Evolutionary conservation across 306 rosid genomes (phyloP).

Genomic region (Myrica gale): DNA sequence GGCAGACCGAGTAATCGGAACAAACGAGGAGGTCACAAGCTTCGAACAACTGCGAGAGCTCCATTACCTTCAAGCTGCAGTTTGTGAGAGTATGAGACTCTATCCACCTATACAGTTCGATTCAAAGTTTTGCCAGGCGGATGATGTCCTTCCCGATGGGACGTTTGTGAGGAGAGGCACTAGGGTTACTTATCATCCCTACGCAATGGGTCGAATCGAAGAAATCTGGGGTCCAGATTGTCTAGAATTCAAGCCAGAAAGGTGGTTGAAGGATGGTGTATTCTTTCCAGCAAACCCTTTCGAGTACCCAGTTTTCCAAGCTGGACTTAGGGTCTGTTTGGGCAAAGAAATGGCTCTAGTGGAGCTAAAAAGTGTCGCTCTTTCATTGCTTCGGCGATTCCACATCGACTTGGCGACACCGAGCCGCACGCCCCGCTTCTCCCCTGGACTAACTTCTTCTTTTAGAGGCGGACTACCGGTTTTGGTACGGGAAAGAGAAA

Average conservation of each 20-base stretch:
- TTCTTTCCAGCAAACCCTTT: conserved; percentile 46
- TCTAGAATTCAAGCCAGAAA: conserved; percentile 57
- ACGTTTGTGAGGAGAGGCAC: conserved; percentile 59
- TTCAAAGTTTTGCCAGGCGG: conserved; percentile 61
- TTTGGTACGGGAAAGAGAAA: conserved; percentile 34
- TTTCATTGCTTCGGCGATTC: conserved; percentile 51
- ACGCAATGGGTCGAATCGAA: conserved; percentile 74
- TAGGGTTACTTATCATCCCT: conserved; percentile 85
- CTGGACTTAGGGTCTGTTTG: conserved; percentile 75
- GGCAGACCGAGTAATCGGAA: conserved; percentile 52
- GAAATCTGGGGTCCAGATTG: conserved; percentile 77
- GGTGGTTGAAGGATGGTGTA: conserved; percentile 59
- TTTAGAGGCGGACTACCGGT: conserved; percentile 61
- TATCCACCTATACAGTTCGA: conserved; percentile 82
- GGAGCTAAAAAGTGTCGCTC: conserved; percentile 55
- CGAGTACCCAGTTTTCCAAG: conserved; percentile 85
- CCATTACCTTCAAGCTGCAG: conserved; percentile 62
- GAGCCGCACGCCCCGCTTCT: conserved; percentile 48
- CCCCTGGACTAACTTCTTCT: conserved; percentile 84
- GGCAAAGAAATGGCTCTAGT: conserved; percentile 76
- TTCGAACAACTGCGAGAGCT: conserved; percentile 49
- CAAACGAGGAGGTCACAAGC: conserved; percentile 8
- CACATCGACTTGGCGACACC: conserved; percentile 32
- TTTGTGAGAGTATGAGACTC: conserved; percentile 71
- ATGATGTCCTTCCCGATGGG: conserved; percentile 75